A percentile compares a stretch with the other conserved stretches of the same genome.
Evolutionary conservation across 1,284 basidiomycete species (phyloP).

Genomic region (Ceratobasidium theobromae): DNA sequence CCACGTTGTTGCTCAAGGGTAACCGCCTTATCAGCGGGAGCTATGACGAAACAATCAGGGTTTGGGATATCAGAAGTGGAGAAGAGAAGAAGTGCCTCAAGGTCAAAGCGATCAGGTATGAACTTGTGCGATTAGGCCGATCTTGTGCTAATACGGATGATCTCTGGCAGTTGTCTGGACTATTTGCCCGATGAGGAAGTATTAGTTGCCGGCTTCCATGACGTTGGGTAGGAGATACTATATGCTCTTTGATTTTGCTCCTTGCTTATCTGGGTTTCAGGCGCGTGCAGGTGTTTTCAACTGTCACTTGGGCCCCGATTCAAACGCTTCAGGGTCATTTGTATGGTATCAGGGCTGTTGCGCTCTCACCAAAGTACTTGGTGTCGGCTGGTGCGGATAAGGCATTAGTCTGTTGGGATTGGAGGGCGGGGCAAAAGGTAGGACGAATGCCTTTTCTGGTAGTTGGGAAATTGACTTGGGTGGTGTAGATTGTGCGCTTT

Average conservation of each 20-base stretch:
- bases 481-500: slow-evolving; percentile 86
- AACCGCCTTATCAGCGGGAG: slow-evolving; percentile 83
- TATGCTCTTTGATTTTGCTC: neutral
- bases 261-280: slow-evolving; percentile 39
- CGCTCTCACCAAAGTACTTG: slow-evolving; percentile 78
- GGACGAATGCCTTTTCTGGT: no score
- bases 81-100: slow-evolving; percentile 78
- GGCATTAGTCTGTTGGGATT: slow-evolving; percentile 91
- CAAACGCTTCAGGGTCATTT: slow-evolving; percentile 52
- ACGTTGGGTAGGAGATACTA: slow-evolving; percentile 68
- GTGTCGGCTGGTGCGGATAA: slow-evolving; percentile 87
- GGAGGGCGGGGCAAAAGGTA: slow-evolving; percentile 80
- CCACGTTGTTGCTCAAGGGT: slow-evolving; percentile 70
- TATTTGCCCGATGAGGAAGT: slow-evolving; percentile 84
- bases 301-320: slow-evolving; percentile 73
- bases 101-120: slow-evolving; percentile 60
- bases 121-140: slow-evolving; percentile 48
- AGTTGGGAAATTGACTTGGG: no score
- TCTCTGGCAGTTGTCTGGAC: slow-evolving; percentile 76
- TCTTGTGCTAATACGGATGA: neutral
- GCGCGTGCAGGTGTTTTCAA: slow-evolving; percentile 79
- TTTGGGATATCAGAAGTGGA: slow-evolving; percentile 82
- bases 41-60: slow-evolving; percentile 87
- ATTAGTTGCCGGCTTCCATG: slow-evolving; percentile 89
- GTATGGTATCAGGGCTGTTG: slow-evolving; percentile 73